Percentiles rank a stretch among this genome's conserved stretches.
These are phyloP conservation scores for Gloeostereum incarnatum DNA, from an alignment of 768 basidiomycete species.

Conservation along the genomic window DNA sequence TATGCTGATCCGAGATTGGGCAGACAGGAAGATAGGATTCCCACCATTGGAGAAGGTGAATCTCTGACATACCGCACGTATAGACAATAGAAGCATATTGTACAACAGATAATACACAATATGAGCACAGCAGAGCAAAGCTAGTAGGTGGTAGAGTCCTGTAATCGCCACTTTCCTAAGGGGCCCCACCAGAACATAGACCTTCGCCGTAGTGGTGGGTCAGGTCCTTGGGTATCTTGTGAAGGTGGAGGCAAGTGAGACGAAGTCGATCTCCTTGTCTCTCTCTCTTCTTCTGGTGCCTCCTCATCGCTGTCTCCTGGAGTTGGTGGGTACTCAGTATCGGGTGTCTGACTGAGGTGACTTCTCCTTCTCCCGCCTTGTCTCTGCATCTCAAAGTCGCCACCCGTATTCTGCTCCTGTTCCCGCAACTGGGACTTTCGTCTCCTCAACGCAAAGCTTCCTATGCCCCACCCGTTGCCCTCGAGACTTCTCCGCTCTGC, in stretches of 20 bases:
- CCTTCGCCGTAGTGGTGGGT: too few relatives aligned
- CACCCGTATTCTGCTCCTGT: slow-evolving; percentile 11
- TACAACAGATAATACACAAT: not conserved
- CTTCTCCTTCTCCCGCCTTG: slow-evolving; percentile 8
- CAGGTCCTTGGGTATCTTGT: too few relatives aligned
- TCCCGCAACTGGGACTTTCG: slow-evolving; percentile 19
- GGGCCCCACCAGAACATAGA: slow-evolving; percentile 83
- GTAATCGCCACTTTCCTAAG: slow-evolving; percentile 60
- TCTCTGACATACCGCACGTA: not conserved
- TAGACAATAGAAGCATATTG: too few relatives aligned
- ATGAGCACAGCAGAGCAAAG: slow-evolving; percentile 3
- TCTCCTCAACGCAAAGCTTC: slow-evolving; percentile 47
- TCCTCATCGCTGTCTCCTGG: not conserved
- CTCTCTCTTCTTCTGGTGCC: not conserved
- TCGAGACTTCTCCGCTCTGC: slow-evolving; percentile 48
- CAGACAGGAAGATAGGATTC: slow-evolving; percentile 42
- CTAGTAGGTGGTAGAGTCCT: slow-evolving; percentile 68
- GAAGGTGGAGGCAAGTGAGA: too few relatives aligned
- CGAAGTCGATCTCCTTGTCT: too few relatives aligned
- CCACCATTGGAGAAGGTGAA: slow-evolving; percentile 17
- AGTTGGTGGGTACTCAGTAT: not conserved
- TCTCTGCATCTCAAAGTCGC: slow-evolving; percentile 8
- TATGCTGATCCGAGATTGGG: slow-evolving; percentile 81
- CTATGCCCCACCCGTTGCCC: slow-evolving; percentile 61
- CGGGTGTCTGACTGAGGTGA: not conserved